Conservation (phyloP, 352 stramenopile genomes). For the Phytophthora ramorum region DNA sequence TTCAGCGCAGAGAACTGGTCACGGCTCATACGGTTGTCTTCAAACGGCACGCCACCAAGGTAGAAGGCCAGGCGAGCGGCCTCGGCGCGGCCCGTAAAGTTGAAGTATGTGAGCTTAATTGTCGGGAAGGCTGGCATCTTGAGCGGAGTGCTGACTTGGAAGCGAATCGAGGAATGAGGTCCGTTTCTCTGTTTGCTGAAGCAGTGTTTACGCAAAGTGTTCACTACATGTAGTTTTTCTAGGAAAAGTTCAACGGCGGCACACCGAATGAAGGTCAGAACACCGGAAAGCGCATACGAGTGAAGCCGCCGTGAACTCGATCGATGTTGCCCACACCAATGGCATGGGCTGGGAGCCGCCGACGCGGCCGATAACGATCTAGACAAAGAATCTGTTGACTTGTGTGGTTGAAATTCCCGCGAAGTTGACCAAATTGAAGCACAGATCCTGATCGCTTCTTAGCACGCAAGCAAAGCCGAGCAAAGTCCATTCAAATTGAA, state of each 20-base stretch:
- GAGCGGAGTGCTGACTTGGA: neutral
- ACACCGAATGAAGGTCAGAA: neutral
- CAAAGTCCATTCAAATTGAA: no score
- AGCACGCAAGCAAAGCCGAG: no score
- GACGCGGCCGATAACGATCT: no score
- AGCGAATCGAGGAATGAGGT: constrained; percentile 19
- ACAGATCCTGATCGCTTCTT: no score
- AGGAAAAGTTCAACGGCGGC: neutral
- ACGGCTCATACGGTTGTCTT: constrained; percentile 52
- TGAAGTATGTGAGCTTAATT: constrained; percentile 75
- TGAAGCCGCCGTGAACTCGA: no score
- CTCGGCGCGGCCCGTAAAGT: constrained; percentile 46
- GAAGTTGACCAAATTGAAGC: no score
- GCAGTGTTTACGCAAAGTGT: no score
- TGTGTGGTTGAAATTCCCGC: no score
- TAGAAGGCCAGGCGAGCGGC: constrained; percentile 55
- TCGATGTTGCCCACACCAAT: no score
- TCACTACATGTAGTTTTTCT: neutral
- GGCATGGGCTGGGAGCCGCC: no score
- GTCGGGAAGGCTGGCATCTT: constrained; percentile 41
- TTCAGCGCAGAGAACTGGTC: constrained; percentile 51
- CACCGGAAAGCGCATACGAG: neutral
- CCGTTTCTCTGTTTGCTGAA: no score
- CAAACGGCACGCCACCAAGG: constrained; percentile 63
- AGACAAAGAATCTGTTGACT: no score